phyloP scores from a whole-genome alignment of 1,284 basidiomycete genomes.

The Pascua guehoae region DNA sequence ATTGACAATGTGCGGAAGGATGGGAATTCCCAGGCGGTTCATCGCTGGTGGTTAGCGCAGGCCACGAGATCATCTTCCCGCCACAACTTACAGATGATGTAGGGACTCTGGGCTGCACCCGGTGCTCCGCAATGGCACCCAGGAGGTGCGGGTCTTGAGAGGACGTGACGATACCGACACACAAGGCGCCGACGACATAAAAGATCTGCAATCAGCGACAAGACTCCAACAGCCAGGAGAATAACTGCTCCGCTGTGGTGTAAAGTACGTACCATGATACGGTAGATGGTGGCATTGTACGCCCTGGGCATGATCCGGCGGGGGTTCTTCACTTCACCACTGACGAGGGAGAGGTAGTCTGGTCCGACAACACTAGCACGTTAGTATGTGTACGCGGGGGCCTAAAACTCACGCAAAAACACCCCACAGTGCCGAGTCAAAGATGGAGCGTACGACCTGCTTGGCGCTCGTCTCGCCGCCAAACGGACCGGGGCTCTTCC shows the following conservation, averaged over 20 bases:
- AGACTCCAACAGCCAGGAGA: too few relatives aligned
- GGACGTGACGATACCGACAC: conserved; percentile 27
- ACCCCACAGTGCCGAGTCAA: conserved; percentile 28
- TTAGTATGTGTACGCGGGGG: not conserved
- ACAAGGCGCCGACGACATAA: conserved; percentile 32
- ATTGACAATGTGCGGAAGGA: conserved; percentile 44
- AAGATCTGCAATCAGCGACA: conserved; percentile 11
- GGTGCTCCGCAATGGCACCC: conserved; percentile 20
- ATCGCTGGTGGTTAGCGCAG: conserved; percentile 23
- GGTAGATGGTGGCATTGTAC: conserved; percentile 32
- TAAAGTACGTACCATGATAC: conserved; percentile 21
- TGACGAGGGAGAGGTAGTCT: conserved; percentile 30
- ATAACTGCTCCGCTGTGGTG: too few relatives aligned
- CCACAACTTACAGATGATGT: conserved; percentile 29
- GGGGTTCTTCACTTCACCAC: conserved; percentile 26
- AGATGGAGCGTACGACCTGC: conserved; percentile 35
- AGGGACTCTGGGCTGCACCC: conserved; percentile 21
- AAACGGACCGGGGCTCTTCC: conserved; percentile 36
- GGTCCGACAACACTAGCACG: conserved; percentile 19
- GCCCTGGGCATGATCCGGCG: conserved; percentile 35
- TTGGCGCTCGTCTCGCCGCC: conserved; percentile 16
- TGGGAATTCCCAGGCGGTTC: conserved; percentile 40
- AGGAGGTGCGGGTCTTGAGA: conserved; percentile 19
- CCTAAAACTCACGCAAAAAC: conserved; percentile 30
- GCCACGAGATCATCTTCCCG: not conserved